phyloP scores from a whole-genome alignment of 257 asterid genomes.

The Cruciata laevipes region DNA sequence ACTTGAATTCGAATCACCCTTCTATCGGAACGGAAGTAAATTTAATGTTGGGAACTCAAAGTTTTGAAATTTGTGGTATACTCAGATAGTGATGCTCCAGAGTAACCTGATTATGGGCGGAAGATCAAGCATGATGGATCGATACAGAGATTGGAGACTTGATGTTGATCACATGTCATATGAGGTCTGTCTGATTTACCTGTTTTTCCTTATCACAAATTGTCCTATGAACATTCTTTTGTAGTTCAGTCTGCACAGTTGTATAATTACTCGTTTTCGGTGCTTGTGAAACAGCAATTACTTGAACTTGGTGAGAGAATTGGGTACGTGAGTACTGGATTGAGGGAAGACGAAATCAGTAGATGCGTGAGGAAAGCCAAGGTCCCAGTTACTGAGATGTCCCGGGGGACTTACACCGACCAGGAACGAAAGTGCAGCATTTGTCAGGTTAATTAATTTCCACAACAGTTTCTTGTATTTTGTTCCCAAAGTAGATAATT shows the following conservation, averaged over 20 bases:
- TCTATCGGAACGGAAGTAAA: not conserved
- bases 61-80: constrained; percentile 1
- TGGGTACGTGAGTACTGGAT: constrained; percentile 75
- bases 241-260: not conserved
- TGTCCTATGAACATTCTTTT: not conserved
- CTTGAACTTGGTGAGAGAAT: constrained; percentile 85
- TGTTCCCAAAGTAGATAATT: not conserved
- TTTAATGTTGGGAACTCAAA: no score
- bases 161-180: constrained; percentile 81
- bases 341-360: constrained; percentile 62
- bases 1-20: not conserved
- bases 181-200: constrained; percentile 39
- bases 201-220: not conserved
- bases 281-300: constrained; percentile 48
- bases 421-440: constrained; percentile 65
- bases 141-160: constrained; percentile 62
- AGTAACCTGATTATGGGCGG: constrained; percentile 56
- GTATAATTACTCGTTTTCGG: not conserved
- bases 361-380: constrained; percentile 51
- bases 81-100: constrained; percentile 70
- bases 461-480: not conserved
- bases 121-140: constrained; percentile 40
- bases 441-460: constrained; percentile 67
- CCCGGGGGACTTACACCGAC: constrained; percentile 32
- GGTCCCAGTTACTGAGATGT: constrained; percentile 20